Base-by-base conservation (phyloP, 1,139 yeast genomes). In the Yamadazyma dushanensis region DNA sequence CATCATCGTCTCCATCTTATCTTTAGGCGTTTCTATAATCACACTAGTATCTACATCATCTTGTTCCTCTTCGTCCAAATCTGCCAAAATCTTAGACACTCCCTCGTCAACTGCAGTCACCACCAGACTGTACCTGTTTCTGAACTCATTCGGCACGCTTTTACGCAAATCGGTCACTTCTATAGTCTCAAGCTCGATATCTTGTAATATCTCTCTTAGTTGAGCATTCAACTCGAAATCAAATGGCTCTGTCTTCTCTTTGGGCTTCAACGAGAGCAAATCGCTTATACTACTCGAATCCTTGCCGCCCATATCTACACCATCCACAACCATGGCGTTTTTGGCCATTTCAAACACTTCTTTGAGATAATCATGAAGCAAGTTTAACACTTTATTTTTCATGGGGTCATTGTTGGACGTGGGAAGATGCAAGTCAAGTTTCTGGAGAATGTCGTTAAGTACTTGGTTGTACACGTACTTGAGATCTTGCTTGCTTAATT, bases 101-200 rank as follows among this genome's bases (percentile, higher is more conserved):
- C 62, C 63, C 4, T 40, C 40, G 41, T 70, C 75, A 0, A 68
- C 57, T 6, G 44, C 41, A 8, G 38, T 37, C 2, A 66, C 61
- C 26, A 70, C 46, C 19, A 51, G 46, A 11, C 54, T 50, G 42
- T 67, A 70, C 19, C 50, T 52, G 9, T 46, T 46, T 10, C 47
- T 47, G 6, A 68, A 64, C 38, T 50, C 50, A 9, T 44, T 44
- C 0, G 87, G 88, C n/a, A 74, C 60, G n/a, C 66, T 66, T 34
- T 76, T 62, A 32, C 88, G 59, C 37, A 78, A 54, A 24, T 61
- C 59, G 0, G 85, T 71, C 18, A 79, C 70, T 36, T 63, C 69
- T 2, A 75, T 69, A 0, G 84, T 76, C 43, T 76, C 77, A 31
- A 67, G 70, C 44, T 83, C 89, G 40, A 82, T 78, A 31, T 69